These are phyloP conservation scores for Citrus hindsii DNA, from an alignment of 345 rosid genomes.

Conservation along the genomic window DNA sequence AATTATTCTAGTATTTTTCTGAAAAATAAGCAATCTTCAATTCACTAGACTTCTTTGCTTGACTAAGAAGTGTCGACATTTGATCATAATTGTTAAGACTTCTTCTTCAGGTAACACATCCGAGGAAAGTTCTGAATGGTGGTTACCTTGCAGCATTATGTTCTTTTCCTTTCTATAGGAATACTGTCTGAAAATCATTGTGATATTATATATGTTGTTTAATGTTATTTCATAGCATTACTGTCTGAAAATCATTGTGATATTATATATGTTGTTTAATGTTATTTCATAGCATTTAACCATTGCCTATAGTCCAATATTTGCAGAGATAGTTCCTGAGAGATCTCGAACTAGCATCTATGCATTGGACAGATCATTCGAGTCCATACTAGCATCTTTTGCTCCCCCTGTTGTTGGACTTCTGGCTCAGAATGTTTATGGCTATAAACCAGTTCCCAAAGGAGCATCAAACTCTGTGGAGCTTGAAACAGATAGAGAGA, in stretches of 20 bases:
- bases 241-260: no score
- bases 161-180: no score
- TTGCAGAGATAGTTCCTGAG: slow-evolving; percentile 93
- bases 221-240: neutral
- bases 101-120: no score
- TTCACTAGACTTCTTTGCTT: neutral
- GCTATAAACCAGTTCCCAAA: slow-evolving; percentile 60
- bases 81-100: neutral
- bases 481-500: slow-evolving; percentile 57
- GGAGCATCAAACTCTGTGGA: slow-evolving; percentile 37
- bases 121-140: neutral
- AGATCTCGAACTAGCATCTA: slow-evolving; percentile 74
- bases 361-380: slow-evolving; percentile 73
- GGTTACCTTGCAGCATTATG: no score
- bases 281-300: neutral
- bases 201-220: neutral
- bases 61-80: neutral
- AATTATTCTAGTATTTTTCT: neutral
- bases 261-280: neutral
- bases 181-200: no score
- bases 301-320: slow-evolving; percentile 61
- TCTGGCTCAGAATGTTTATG: slow-evolving; percentile 74
- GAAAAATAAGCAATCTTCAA: neutral
- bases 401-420: slow-evolving; percentile 84
- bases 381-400: slow-evolving; percentile 66